These are phyloP conservation scores for Elasticomyces elasticus DNA, from an alignment of 495 filamentous ascomycete species.

Conservation along the genomic window DNA sequence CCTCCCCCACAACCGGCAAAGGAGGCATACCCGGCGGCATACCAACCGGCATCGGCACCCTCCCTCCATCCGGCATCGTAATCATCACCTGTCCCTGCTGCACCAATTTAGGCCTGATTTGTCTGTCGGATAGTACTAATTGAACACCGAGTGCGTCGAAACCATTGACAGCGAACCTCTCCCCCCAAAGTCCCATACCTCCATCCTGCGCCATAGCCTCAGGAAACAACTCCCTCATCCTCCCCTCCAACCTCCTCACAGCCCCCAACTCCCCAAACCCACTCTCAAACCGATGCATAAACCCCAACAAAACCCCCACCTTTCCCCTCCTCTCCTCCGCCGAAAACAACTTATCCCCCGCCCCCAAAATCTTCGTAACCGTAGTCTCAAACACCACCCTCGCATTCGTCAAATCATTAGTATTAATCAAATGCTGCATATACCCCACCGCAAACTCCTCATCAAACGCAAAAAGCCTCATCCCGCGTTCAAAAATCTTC, in stretches of 20 bases:
- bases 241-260: conserved; percentile 77
- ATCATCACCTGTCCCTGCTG: conserved; percentile 16
- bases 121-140: conserved; percentile 72
- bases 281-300: conserved; percentile 91
- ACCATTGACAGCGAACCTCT: conserved; percentile 55
- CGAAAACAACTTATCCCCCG: not conserved
- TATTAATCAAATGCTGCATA: conserved; percentile 81
- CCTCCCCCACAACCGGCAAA: not conserved
- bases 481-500: conserved; percentile 90
- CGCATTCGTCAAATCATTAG: conserved; percentile 89
- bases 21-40: not conserved
- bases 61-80: not conserved
- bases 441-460: conserved; percentile 88
- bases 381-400: conserved; percentile 89
- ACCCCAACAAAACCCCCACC: conserved; percentile 72
- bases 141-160: conserved; percentile 72
- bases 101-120: conserved; percentile 51
- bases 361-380: conserved; percentile 46
- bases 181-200: conserved; percentile 11
- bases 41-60: not conserved
- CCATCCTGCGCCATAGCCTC: conserved; percentile 57
- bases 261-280: conserved; percentile 83
- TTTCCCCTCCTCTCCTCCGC: conserved; percentile 52
- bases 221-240: conserved; percentile 86
- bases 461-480: conserved; percentile 84